These are phyloP conservation scores for Gnetum montanum DNA, from an alignment of 75 land plant genomes.

Conservation along the genomic window DNA sequence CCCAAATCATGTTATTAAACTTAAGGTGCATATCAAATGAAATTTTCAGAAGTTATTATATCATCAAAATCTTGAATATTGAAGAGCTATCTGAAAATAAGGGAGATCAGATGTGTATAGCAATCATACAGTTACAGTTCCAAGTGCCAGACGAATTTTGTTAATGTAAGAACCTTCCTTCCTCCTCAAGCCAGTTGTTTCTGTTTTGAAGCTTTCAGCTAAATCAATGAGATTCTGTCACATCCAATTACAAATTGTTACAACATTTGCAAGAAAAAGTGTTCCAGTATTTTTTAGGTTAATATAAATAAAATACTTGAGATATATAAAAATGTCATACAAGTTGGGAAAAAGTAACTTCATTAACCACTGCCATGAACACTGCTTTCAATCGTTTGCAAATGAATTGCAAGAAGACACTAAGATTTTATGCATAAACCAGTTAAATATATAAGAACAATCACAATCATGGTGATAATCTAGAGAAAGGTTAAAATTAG, in stretches of 20 bases:
- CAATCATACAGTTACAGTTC: constrained; percentile 97
- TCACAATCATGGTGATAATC: too few relatives aligned
- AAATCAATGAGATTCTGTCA: constrained; percentile 90
- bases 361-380: constrained; percentile 63
- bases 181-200: constrained; percentile 90
- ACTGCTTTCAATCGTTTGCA: constrained; percentile 87
- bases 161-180: constrained; percentile 99
- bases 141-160: constrained; percentile 94
- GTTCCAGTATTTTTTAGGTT: too few relatives aligned
- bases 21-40: too few relatives aligned
- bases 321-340: constrained; percentile 29
- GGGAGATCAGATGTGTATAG: too few relatives aligned
- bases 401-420: background rate
- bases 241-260: too few relatives aligned
- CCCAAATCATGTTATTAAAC: too few relatives aligned
- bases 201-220: constrained; percentile 98
- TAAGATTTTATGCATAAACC: background rate
- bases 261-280: too few relatives aligned
- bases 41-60: too few relatives aligned
- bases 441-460: background rate
- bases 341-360: constrained; percentile 78
- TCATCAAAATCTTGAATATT: too few relatives aligned
- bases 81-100: background rate
- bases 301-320: background rate
- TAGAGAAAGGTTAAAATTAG: too few relatives aligned